These are phyloP conservation scores for Hirschfeldia incana DNA, from an alignment of 345 rosid species.

Conservation along the genomic window DNA sequence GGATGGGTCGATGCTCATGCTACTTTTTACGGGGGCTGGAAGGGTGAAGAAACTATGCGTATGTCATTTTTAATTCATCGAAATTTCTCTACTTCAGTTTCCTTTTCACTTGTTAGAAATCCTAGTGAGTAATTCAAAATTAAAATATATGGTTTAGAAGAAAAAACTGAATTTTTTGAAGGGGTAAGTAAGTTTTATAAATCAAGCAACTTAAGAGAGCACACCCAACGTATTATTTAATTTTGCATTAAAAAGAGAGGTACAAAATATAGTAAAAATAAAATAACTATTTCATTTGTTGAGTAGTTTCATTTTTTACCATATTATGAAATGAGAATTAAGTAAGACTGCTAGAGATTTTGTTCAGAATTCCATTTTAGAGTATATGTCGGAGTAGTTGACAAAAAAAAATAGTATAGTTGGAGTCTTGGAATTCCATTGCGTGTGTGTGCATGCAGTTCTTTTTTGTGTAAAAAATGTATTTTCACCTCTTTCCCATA, in stretches of 20 bases:
- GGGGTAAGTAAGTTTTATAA: not conserved
- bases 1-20: conserved; percentile 25
- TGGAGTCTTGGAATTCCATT: too few relatives aligned
- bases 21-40: conserved; percentile 23
- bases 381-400: too few relatives aligned
- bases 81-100: not conserved
- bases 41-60: conserved; percentile 31
- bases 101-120: not conserved
- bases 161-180: not conserved
- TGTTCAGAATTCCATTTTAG: too few relatives aligned
- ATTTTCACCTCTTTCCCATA: too few relatives aligned
- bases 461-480: too few relatives aligned
- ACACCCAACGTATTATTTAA: too few relatives aligned
- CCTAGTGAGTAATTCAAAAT: not conserved
- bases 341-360: not conserved
- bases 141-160: not conserved
- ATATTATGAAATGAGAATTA: not conserved
- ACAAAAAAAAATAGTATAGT: not conserved
- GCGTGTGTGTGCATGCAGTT: not conserved
- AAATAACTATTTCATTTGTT: too few relatives aligned
- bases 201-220: not conserved
- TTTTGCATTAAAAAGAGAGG: not conserved
- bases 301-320: not conserved
- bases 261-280: too few relatives aligned
- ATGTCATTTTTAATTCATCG: not conserved